Conservation (phyloP, 805 yeast species). For the Metschnikowia gelsemii region DNA sequence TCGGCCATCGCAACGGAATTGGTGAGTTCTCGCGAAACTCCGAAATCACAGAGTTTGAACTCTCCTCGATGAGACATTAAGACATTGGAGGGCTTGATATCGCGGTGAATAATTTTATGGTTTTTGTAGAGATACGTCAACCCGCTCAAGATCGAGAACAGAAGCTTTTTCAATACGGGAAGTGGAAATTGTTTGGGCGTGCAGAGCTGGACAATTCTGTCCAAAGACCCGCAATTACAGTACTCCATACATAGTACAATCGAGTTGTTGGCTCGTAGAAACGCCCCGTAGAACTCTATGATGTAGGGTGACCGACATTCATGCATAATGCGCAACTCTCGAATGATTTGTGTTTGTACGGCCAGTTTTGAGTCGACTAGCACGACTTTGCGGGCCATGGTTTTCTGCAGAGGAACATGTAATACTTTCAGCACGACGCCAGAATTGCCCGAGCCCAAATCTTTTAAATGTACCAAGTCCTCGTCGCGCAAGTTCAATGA, state of each 20-base stretch:
- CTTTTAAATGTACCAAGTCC: constrained; percentile 72
- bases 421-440: constrained; percentile 88
- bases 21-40: constrained; percentile 87
- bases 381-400: constrained; percentile 88
- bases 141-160: constrained; percentile 77
- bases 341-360: constrained; percentile 76
- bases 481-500: constrained; percentile 38
- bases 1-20: constrained; percentile 86
- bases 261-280: constrained; percentile 58
- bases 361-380: constrained; percentile 79
- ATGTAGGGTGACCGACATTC: constrained; percentile 84
- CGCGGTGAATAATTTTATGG: constrained; percentile 91
- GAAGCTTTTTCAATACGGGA: constrained; percentile 66
- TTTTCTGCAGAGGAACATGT: constrained; percentile 82
- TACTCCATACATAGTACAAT: constrained; percentile 94
- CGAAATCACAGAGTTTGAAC: constrained; percentile 93
- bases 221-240: constrained; percentile 92
- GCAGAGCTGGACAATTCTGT: constrained; percentile 64
- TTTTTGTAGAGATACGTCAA: constrained; percentile 75
- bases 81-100: constrained; percentile 94
- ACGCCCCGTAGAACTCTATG: constrained; percentile 89
- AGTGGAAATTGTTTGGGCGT: constrained; percentile 47
- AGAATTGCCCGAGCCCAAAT: constrained; percentile 89
- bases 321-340: constrained; percentile 88
- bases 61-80: constrained; percentile 82